Conservation (phyloP, 495 filamentous ascomycete species). For the Talaromyces ruber region DNA sequence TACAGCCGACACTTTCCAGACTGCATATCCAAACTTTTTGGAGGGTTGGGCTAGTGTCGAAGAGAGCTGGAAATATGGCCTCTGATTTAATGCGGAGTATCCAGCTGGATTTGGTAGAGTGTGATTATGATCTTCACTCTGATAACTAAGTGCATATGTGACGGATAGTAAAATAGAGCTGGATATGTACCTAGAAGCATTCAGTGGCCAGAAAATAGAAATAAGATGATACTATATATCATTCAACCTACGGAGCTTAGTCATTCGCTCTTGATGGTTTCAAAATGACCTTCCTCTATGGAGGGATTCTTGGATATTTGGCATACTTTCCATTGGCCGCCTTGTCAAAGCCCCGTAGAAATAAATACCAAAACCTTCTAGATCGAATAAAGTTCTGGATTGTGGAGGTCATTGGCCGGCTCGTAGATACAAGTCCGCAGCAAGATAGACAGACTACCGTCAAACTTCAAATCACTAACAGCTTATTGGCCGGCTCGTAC, state of each 20-base stretch:
- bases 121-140: background rate
- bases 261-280: background rate
- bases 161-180: background rate
- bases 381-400: background rate
- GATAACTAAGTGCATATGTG: background rate
- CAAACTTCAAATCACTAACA: background rate
- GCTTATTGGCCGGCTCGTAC: background rate
- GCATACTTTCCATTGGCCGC: background rate
- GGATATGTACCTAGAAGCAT: background rate
- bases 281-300: background rate
- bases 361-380: background rate
- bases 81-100: background rate
- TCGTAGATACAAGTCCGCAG: background rate
- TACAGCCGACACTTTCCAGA: background rate
- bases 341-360: background rate
- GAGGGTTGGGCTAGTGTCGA: conserved; percentile 3
- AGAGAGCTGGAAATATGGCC: conserved; percentile 1
- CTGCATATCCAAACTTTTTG: background rate
- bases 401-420: background rate
- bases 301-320: background rate
- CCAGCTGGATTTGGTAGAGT: background rate
- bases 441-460: background rate
- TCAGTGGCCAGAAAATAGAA: background rate
- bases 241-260: background rate
- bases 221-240: background rate